Conservation (phyloP, 1,284 basidiomycete genomes). For the Apiotrichum siamense region DNA sequence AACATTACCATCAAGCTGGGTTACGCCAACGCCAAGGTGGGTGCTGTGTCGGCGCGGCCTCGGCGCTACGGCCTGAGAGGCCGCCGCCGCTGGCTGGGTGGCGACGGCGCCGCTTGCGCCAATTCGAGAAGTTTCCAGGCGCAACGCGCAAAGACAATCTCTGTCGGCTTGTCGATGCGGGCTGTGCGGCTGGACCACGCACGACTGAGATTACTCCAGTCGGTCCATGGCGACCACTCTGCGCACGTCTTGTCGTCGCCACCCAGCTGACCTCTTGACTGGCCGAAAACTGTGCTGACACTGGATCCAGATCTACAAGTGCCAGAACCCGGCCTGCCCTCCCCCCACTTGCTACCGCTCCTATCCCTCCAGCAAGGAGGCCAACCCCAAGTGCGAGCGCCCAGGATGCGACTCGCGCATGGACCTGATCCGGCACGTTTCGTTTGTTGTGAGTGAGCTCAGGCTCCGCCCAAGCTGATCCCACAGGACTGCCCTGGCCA, state of each 20-base stretch:
- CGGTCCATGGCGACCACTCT: too few species aligned
- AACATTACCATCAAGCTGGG: slow-evolving; percentile 99
- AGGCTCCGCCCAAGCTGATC: not conserved
- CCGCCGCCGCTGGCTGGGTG: too few species aligned
- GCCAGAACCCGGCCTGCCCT: slow-evolving; percentile 85
- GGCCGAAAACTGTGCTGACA: not conserved
- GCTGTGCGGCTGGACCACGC: too few species aligned
- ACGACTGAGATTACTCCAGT: too few species aligned
- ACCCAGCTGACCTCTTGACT: not conserved
- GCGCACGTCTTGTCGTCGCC: too few species aligned
- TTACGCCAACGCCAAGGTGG: slow-evolving; percentile 95
- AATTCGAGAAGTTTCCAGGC: too few species aligned
- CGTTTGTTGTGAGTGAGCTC: slow-evolving; percentile 63
- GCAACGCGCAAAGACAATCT: too few species aligned
- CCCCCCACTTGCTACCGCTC: slow-evolving; percentile 90
- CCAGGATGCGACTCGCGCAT: slow-evolving; percentile 84
- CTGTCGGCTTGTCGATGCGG: too few species aligned
- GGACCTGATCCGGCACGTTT: slow-evolving; percentile 87
- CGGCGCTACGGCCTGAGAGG: too few species aligned
- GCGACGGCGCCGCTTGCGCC: too few species aligned
- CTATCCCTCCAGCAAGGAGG: slow-evolving; percentile 90
- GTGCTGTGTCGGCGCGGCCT: slow-evolving; percentile 25
- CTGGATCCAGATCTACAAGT: slow-evolving; percentile 93
- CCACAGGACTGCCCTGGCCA: slow-evolving; percentile 62
- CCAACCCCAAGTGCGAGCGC: slow-evolving; percentile 84